Base-by-base conservation (phyloP, 345 rosid genomes). In the Rhizophora mangle region DNA sequence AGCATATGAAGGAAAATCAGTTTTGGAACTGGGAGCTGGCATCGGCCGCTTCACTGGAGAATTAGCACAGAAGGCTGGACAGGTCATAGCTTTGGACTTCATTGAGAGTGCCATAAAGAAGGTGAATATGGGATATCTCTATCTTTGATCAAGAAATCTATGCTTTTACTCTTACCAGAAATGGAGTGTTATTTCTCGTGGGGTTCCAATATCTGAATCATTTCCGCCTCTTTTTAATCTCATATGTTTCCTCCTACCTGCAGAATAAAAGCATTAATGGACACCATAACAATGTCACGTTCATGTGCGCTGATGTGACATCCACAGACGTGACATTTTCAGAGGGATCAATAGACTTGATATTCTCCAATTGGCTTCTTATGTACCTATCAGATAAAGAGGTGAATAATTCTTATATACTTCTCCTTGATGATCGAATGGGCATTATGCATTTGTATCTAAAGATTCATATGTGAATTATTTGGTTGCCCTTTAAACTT, bases 21-120 rank as follows among this genome's bases (percentile, higher is more conserved):
- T 95, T 68, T 68, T 95, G 72, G 99, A 95, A 76, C 80, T 92
- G 64, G 99, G 99, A 73, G 99, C 98, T 73, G 99, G 97, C 30
- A 90, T 89, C 65, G 99, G 98, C 67, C 92, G 99, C 52, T 92
- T 92, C 82, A 95, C 98, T 47, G 82, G 91, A 34, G 92, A 92
- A 58, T 74, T 95, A 72, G 99, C 97, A 62, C 76, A 82, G 81
- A 92, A 87, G 72, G 97, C 99, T n/a, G 88, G 86, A 49, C 83
- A 82, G 19, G 77, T 95, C 64, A 67, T 85, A 61, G 99, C 99
- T 64, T 57, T 95, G 72, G 98, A 95, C 67, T 92, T 92, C 87
- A 90, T 92, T 74, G 96, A 92, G 30, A 85, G 80, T 65, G 89
- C 76, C 58, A 92, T 95, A 62, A 95, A 89, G 79, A 92, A 92